These are phyloP conservation scores for Fomitiporia mediterranea DNA, from an alignment of 1,284 basidiomycete genomes.

Conservation along the genomic window DNA sequence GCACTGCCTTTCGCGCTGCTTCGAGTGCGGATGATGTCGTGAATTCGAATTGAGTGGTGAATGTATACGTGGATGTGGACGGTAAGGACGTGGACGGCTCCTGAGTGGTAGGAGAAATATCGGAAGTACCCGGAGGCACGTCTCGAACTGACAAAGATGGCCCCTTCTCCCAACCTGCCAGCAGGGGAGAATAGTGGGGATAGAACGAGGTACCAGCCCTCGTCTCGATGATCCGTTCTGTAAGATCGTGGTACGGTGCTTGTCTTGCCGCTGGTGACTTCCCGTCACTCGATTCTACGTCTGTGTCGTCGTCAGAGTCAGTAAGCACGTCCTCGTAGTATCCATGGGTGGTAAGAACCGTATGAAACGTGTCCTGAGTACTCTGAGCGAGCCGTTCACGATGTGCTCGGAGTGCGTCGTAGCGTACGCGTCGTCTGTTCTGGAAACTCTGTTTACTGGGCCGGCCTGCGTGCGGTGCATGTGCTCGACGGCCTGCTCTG, in stretches of 20 bases:
- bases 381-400: slow-evolving; percentile 15
- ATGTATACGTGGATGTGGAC: not conserved
- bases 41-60: slow-evolving; percentile 11
- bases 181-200: slow-evolving; percentile 16
- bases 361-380: slow-evolving; percentile 16
- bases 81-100: not conserved
- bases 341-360: slow-evolving; percentile 11
- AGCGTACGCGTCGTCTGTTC: not conserved
- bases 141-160: not conserved
- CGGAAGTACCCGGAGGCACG: not conserved
- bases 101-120: not conserved
- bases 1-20: slow-evolving; percentile 11
- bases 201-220: slow-evolving; percentile 15
- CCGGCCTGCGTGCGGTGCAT: not conserved
- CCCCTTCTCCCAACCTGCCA: slow-evolving; percentile 14
- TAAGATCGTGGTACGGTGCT: slow-evolving; percentile 7
- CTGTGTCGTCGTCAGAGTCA: slow-evolving; percentile 12
- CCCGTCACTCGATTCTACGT: not conserved
- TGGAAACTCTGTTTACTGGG: slow-evolving; percentile 2
- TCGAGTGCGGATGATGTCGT: slow-evolving; percentile 8
- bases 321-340: slow-evolving; percentile 16
- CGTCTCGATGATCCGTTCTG: slow-evolving; percentile 1
- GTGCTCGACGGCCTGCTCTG: not conserved
- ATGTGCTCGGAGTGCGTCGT: slow-evolving; percentile 8
- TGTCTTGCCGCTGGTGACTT: not conserved